Evolutionary conservation across 2,329 filamentous ascomycete genomes (phyloP).

Genomic region (Trichoderma guizhouense): DNA sequence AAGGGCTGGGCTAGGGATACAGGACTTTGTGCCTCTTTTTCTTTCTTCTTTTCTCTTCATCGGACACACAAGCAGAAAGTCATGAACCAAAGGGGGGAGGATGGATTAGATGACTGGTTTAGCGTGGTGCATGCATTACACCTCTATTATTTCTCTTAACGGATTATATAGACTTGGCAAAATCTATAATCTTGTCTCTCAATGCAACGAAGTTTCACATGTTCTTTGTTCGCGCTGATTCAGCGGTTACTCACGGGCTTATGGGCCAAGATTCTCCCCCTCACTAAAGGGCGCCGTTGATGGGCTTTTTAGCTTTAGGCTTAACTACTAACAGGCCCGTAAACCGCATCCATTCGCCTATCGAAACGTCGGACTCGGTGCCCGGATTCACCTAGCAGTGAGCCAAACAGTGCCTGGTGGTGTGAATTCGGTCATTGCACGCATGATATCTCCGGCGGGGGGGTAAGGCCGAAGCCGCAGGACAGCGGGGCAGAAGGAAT

Average conservation of each 20-base stretch:
- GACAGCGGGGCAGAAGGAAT: background rate
- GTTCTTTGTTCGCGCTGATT: background rate
- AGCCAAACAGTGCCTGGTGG: background rate
- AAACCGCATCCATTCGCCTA: background rate
- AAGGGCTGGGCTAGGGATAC: constrained; percentile 4
- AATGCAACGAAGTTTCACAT: background rate
- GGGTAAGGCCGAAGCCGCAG: background rate
- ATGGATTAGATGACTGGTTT: background rate
- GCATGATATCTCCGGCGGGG: background rate
- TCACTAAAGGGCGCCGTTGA: constrained; percentile 9
- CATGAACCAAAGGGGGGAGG: background rate
- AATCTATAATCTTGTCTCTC: background rate
- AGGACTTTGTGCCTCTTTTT: background rate
- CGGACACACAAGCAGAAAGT: background rate
- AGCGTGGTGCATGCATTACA: background rate
- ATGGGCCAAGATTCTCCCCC: background rate
- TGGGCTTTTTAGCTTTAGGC: background rate
- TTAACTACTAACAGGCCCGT: background rate
- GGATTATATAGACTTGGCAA: background rate
- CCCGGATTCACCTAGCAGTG: background rate
- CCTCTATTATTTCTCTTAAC: background rate
- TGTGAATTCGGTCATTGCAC: background rate
- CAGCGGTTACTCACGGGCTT: background rate
- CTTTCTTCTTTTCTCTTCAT: background rate
- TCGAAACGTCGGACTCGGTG: background rate